These are phyloP conservation scores for Amaranthus hypochondriacus DNA, from an alignment of 148 eudicot species.

Conservation along the genomic window DNA sequence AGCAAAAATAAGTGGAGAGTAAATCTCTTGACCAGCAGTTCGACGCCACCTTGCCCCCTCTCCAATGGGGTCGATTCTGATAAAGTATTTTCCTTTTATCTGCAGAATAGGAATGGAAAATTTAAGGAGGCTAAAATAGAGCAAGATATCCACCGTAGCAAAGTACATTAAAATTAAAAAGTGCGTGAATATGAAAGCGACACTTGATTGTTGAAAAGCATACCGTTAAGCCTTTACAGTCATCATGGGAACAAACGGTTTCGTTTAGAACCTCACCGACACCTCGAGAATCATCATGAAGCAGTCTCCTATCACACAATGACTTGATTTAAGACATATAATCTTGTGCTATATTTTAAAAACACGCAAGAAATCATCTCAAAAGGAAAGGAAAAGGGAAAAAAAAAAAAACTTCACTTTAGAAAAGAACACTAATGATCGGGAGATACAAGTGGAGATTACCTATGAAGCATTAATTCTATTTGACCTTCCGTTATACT, in stretches of 20 bases:
- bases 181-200: not conserved
- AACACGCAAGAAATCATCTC: not conserved
- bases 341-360: not conserved
- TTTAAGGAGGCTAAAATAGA: not conserved
- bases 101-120: slow-evolving; percentile 29
- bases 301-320: slow-evolving; percentile 52
- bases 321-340: slow-evolving; percentile 3
- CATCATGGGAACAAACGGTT: slow-evolving; percentile 47
- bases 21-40: slow-evolving; percentile 83
- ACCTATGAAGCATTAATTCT: slow-evolving; percentile 87
- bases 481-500: slow-evolving; percentile 69
- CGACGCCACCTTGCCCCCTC: slow-evolving; percentile 98
- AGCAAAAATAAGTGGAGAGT: slow-evolving; percentile 90
- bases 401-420: too few relatives aligned
- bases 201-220: slow-evolving; percentile 4
- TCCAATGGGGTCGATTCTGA: slow-evolving; percentile 77
- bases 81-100: slow-evolving; percentile 74
- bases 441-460: slow-evolving; percentile 5
- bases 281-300: slow-evolving; percentile 69
- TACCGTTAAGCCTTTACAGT: slow-evolving; percentile 65
- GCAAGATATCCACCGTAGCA: not conserved
- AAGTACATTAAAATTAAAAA: not conserved
- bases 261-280: slow-evolving; percentile 81
- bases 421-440: not conserved
- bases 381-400: too few relatives aligned